Evolutionary conservation across 257 asterid species (phyloP).

Genomic region (Thymus quinquecostatus): DNA sequence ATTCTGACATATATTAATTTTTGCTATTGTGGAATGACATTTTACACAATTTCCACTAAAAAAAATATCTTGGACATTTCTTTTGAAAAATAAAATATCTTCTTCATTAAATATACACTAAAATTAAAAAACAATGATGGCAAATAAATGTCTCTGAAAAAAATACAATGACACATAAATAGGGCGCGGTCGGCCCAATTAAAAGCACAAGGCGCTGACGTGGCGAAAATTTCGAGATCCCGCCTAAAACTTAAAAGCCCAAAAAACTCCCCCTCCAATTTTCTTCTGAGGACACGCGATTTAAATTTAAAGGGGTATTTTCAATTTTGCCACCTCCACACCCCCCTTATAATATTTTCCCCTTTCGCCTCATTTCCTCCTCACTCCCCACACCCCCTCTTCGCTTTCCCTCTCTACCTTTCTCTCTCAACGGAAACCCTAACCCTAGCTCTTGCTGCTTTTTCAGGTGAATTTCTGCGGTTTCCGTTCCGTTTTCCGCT

Average conservation of each 20-base stretch:
- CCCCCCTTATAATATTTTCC: constrained; percentile 24
- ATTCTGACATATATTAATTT: too few species aligned
- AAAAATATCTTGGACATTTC: too few species aligned
- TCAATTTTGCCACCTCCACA: constrained; percentile 11
- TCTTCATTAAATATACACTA: too few species aligned
- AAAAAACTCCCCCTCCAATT: constrained; percentile 38
- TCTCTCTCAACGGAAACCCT: constrained; percentile 10
- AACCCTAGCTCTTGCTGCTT: constrained; percentile 35
- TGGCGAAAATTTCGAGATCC: constrained; percentile 40
- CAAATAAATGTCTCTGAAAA: not conserved
- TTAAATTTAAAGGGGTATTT: too few species aligned
- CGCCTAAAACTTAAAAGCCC: constrained; percentile 34
- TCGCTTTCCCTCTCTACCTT: constrained; percentile 16
- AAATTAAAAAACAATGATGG: not conserved
- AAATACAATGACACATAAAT: not conserved
- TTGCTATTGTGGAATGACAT: too few species aligned
- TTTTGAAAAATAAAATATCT: too few species aligned
- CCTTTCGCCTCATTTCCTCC: not conserved
- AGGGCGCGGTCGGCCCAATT: not conserved
- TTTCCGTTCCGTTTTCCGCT: not conserved
- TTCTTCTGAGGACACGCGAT: not conserved
- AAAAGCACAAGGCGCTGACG: constrained; percentile 12
- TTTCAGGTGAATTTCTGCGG: constrained; percentile 24
- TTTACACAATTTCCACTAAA: too few species aligned
- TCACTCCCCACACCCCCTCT: constrained; percentile 2